Percentiles rank a stretch among this genome's conserved stretches.
Conservation (phyloP, 176 grass and related monocot genomes). For the Rhynchospora tenuis region DNA sequence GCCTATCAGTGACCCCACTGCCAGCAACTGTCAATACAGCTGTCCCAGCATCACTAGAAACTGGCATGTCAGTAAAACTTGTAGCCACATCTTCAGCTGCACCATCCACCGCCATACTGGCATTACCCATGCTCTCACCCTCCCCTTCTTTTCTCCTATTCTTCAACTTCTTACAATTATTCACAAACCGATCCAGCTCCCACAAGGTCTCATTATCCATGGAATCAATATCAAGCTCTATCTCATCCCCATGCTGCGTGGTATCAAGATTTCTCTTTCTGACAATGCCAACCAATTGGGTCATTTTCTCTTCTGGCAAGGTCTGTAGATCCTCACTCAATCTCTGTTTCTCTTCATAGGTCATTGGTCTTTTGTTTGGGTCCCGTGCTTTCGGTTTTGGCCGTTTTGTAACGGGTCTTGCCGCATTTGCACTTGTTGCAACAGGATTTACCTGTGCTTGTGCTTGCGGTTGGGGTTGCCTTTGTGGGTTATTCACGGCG, state of each 20-base stretch:
- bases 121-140: not conserved
- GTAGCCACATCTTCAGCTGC: conserved; percentile 6
- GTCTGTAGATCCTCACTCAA: conserved; percentile 57
- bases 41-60: conserved; percentile 13
- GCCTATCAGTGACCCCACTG: conserved; percentile 10
- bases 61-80: conserved; percentile 18
- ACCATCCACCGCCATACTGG: not conserved
- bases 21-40: conserved; percentile 24
- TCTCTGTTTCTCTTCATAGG: conserved; percentile 77
- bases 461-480: not conserved
- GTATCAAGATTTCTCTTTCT: conserved; percentile 59
- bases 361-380: conserved; percentile 76
- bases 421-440: not conserved
- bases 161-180: conserved; percentile 87
- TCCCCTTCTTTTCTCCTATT: conserved; percentile 37
- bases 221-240: conserved; percentile 73
- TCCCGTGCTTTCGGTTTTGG: conserved; percentile 79
- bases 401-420: conserved; percentile 30
- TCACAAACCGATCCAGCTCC: conserved; percentile 85
- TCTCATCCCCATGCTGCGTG: conserved; percentile 68
- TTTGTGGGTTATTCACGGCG: not conserved
- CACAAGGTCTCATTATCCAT: conserved; percentile 87
- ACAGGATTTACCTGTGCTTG: not conserved
- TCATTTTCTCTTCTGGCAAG: conserved; percentile 81
- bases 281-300: conserved; percentile 67